Percentiles rank a stretch among this genome's conserved stretches.
phyloP scores from a whole-genome alignment of 108 stramenopile genomes.

The Aureococcus anophagefferens region DNA sequence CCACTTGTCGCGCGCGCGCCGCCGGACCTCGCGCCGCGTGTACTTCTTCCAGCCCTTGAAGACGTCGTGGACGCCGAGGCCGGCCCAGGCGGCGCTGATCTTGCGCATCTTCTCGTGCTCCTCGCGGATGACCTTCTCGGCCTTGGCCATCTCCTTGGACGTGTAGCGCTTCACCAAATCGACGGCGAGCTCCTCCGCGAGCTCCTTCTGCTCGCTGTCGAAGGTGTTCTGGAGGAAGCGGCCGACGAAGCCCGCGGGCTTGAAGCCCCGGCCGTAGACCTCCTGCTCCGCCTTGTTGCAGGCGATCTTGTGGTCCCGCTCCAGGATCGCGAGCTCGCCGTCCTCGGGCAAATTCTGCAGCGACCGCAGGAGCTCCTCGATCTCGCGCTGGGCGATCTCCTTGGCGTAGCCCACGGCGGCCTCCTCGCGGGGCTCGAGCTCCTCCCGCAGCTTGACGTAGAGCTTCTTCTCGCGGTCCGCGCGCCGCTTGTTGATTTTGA shows the following conservation, averaged over 20 bases:
- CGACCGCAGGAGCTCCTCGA: background rate
- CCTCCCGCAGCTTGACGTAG: background rate
- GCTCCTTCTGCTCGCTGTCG: background rate
- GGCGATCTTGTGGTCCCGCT: too few relatives aligned
- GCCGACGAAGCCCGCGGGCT: too few relatives aligned
- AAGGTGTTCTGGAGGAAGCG: too few relatives aligned
- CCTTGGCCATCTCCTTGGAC: background rate
- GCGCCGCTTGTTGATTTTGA: background rate
- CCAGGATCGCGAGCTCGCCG: background rate
- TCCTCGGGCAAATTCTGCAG: background rate
- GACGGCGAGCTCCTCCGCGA: background rate
- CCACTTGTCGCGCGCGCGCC: slow-evolving; percentile 14
- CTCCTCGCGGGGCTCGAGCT: background rate
- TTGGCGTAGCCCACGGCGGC: background rate
- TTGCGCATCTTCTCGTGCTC: slow-evolving; percentile 11
- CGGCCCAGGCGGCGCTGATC: slow-evolving; percentile 22
- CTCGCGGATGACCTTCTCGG: background rate
- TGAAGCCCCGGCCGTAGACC: too few relatives aligned
- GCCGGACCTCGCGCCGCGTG: slow-evolving; percentile 19
- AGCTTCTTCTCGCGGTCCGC: background rate
- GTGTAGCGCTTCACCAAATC: background rate
- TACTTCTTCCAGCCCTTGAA: slow-evolving; percentile 15
- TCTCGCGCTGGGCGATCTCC: background rate
- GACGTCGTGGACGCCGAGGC: slow-evolving; percentile 23
- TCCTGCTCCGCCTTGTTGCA: too few relatives aligned